phyloP scores from a whole-genome alignment of 1,284 basidiomycete species.

The Uromyces viciae-fabae region DNA sequence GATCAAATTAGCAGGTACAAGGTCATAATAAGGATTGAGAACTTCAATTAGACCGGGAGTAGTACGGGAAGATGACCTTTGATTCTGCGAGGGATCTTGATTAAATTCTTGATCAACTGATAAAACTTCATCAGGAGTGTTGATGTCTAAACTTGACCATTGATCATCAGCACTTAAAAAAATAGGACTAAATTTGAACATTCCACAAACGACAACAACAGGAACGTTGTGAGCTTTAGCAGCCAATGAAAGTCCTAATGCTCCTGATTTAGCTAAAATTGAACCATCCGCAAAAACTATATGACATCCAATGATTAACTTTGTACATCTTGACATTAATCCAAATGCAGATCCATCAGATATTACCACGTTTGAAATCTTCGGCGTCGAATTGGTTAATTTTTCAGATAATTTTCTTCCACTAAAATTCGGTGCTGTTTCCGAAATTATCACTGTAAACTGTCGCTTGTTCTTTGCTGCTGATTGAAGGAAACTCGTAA shows the following conservation, averaged over 20 bases:
- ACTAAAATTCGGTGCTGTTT: constrained; percentile 29
- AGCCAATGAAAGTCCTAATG: constrained; percentile 30
- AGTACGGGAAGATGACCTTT: neutral
- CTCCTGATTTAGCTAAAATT: constrained; percentile 41
- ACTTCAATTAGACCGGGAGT: constrained; percentile 27
- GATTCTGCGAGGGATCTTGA: neutral
- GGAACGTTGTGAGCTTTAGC: constrained; percentile 32
- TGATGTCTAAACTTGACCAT: constrained; percentile 23
- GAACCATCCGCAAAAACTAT: constrained; percentile 44
- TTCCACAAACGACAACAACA: constrained; percentile 35
- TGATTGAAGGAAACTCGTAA: constrained; percentile 37
- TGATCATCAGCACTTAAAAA: constrained; percentile 27
- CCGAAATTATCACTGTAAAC: constrained; percentile 42
- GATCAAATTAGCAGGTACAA: constrained; percentile 32
- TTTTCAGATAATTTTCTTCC: constrained; percentile 21
- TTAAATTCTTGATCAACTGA: neutral
- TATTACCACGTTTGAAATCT: constrained; percentile 19
- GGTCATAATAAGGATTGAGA: constrained; percentile 42
- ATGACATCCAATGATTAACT: constrained; percentile 43
- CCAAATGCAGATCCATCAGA: constrained; percentile 35
- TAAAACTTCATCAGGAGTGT: constrained; percentile 38
- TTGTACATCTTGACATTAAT: constrained; percentile 39
- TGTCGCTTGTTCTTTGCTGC: constrained; percentile 28
- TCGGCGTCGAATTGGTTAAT: constrained; percentile 11
- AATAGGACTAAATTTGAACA: constrained; percentile 37